A percentile compares a stretch with the other conserved stretches of the same genome.
These are phyloP conservation scores for Epicoccum sorghinum DNA, from an alignment of 2,329 filamentous ascomycete species.

Conservation along the genomic window DNA sequence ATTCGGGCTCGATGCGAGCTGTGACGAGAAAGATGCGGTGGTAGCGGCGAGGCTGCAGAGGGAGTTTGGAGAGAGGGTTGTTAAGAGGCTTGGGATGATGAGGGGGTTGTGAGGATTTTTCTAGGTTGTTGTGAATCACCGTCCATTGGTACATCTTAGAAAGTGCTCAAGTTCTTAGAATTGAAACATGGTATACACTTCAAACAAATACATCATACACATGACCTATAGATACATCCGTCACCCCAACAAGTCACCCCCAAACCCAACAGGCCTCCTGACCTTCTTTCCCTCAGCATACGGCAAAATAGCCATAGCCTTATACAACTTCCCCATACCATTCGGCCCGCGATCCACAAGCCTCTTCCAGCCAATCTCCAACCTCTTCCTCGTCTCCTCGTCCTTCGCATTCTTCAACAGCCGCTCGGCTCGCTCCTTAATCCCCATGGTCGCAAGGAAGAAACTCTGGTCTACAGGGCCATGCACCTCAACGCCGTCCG, in stretches of 20 bases:
- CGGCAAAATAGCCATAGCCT: conserved; percentile 88
- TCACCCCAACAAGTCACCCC: conserved; percentile 63
- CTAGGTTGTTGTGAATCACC: background rate
- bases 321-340: conserved; percentile 95
- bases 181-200: too few relatives aligned
- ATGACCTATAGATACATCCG: too few relatives aligned
- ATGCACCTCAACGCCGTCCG: conserved; percentile 84
- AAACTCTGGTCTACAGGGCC: conserved; percentile 85
- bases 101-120: conserved; percentile 16
- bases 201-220: background rate
- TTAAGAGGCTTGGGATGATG: conserved; percentile 35
- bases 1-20: conserved; percentile 34
- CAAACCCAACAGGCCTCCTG: conserved; percentile 88
- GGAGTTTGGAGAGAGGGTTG: conserved; percentile 42
- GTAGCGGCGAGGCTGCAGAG: conserved; percentile 38
- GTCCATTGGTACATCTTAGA: too few relatives aligned
- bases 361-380: conserved; percentile 78
- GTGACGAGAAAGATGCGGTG: conserved; percentile 40
- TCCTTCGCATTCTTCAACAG: conserved; percentile 46
- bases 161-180: too few relatives aligned
- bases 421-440: conserved; percentile 55
- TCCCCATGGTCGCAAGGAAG: conserved; percentile 83
- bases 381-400: conserved; percentile 50
- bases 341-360: conserved; percentile 81
- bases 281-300: conserved; percentile 64